Evolutionary conservation across 2,329 filamentous ascomycete genomes (phyloP), one percentile per base, ranked within the genome.

Genomic region (Aureobasidium sp.): DNA sequence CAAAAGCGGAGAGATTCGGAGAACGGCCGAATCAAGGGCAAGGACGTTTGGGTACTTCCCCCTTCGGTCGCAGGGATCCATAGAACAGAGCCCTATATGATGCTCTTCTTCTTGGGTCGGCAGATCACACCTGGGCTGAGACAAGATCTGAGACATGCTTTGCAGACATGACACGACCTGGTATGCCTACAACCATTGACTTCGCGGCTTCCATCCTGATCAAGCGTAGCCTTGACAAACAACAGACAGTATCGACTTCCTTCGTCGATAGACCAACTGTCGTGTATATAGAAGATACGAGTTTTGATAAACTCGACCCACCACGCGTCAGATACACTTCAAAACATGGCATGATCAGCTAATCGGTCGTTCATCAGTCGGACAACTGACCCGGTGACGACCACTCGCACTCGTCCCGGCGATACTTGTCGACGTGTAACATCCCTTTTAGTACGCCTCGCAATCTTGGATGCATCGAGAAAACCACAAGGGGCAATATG

Each of bases 401-500:
- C n/a, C 30, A n/a, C 30, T 32, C 47, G 16, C 32, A 14, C 27
- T 25, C 14, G n/a, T 8, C 21, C 45, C 14, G 29, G 34, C 25
- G 6, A 29, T 39, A 25, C n/a, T 27, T 7, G 1, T 21, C 39
- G 29, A 8, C 8, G 39, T 25, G 29, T 5, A 16, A 25, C 29
- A 2, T 34, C 37, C n/a, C 30, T 34, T 42, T 44, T 5, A n/a
- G 51, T 44, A 55, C n/a, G 3, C 10, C 3, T 34, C n/a, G 39
- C 25, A 42, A 45, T 25, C 51, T 55, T 6, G 29, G 5, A 3
- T 45, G 14, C 39, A 32, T 55, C 53, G 3, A 30, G 3, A 16
- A 27, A 27, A 8, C 39, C 41, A 14, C 53, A 45, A 55, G 53
- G 53, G 53, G 53, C 53, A 55, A 55, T 55, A 55, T 44, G 29